Evolutionary conservation across 805 yeast species (phyloP).

Genomic region (Lachancea mirantina): DNA sequence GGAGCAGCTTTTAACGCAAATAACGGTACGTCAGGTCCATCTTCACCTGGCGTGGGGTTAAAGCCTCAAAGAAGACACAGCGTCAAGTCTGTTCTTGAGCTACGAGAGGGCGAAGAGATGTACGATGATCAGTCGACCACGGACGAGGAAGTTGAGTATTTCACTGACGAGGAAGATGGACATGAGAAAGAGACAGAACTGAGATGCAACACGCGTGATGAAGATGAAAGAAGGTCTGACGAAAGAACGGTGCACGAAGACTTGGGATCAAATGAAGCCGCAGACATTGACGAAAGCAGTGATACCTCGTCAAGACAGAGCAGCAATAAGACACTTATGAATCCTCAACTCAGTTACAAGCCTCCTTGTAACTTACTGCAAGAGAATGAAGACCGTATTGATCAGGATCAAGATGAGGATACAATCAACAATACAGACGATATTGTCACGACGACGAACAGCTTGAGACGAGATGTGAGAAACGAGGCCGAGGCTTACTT

Average conservation of each 20-base stretch:
- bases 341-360: constrained; percentile 15
- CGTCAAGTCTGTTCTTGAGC: constrained; percentile 24
- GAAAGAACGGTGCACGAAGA: not conserved
- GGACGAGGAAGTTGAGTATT: constrained; percentile 39
- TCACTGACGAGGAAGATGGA: constrained; percentile 24
- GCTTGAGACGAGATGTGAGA: constrained; percentile 5
- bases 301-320: constrained; percentile 1
- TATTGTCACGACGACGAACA: constrained; percentile 1
- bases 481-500: not conserved
- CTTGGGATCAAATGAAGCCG: not conserved
- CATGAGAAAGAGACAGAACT: not conserved
- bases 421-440: not conserved
- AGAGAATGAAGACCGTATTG: constrained; percentile 3
- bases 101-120: constrained; percentile 21
- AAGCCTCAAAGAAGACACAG: constrained; percentile 27
- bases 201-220: not conserved
- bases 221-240: too few relatives aligned
- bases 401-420: constrained; percentile 1
- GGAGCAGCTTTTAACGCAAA: constrained; percentile 10
- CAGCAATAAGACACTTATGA: constrained; percentile 6
- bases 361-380: constrained; percentile 16
- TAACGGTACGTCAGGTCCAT: constrained; percentile 21
- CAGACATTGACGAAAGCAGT: not conserved
- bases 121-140: constrained; percentile 21
- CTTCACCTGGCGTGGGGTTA: constrained; percentile 11